Percentiles rank a stretch among this genome's conserved stretches.
These are phyloP conservation scores for Pyrus betulifolia DNA, from an alignment of 306 rosid species.

Conservation along the genomic window DNA sequence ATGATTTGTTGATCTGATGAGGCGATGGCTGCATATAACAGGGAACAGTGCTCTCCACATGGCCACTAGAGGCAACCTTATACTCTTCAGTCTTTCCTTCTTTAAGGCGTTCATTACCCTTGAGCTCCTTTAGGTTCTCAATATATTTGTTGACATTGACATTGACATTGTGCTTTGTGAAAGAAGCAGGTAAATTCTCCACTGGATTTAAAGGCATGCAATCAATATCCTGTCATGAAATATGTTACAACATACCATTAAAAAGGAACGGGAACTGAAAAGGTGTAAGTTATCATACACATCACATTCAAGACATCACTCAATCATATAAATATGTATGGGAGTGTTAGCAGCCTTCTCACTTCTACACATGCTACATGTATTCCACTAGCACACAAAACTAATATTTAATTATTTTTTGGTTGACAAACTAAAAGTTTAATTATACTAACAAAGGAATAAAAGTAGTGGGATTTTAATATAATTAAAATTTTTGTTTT, in stretches of 20 bases:
- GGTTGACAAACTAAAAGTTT: no score
- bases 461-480: no score
- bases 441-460: no score
- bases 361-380: no score
- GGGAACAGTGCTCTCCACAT: slow-evolving; percentile 31
- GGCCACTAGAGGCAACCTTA: slow-evolving; percentile 30
- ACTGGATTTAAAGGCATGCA: slow-evolving; percentile 85
- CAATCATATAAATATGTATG: no score
- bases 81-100: slow-evolving; percentile 44
- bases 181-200: slow-evolving; percentile 69
- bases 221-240: slow-evolving; percentile 70
- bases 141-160: slow-evolving; percentile 30
- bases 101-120: slow-evolving; percentile 36
- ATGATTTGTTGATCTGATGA: slow-evolving; percentile 41
- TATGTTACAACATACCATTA: slow-evolving; percentile 16
- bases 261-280: background rate
- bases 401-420: no score
- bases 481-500: no score
- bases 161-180: slow-evolving; percentile 31
- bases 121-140: slow-evolving; percentile 42
- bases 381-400: no score
- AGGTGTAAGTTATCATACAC: no score
- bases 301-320: no score
- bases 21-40: slow-evolving; percentile 24
- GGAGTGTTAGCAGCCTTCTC: no score